Evolutionary conservation across 305 asterid genomes (phyloP), one percentile per base, ranked within the genome.

Genomic region (Fraxinus baroniana): DNA sequence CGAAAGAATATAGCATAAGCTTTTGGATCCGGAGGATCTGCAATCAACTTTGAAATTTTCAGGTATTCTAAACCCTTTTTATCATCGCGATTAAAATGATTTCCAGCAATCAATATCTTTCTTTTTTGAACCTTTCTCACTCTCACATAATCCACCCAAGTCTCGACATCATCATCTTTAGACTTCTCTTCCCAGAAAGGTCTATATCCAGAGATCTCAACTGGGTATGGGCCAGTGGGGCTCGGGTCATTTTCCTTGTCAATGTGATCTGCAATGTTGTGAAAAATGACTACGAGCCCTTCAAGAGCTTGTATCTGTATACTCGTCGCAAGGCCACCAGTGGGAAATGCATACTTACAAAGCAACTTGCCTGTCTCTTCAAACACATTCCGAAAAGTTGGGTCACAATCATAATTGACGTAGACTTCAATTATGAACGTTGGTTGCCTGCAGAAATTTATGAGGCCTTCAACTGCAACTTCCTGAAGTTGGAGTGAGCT

Each of bases 131-230:
- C 90, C 84, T 91, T 95, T 36, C 94, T 88, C 28, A 91, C 80
- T 82, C 99, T 89, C 49, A 94, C 86, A 36, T 79, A 85, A 36
- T 90, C 91, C 6, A 95, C 90, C 99, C 99, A 95, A 0, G 82
- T 77, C 37, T 92, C 94, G 0, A 77, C 13, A 37, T 91, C 88
- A 4, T 74, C 93, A 36, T 88, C 93, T 77, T 78, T 87, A 4
- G 82, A 30, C 39, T 86, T 89, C 84, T 95, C 99, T 79, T 90
- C 99, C 99, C 99, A 94, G 87, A 92, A 93, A 0, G 97, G 97
- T 60, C 84, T 78, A 81, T 91, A 91, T 28, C 87, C 92, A 0
- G 91, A 20, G 10, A 93, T 90, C 87, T 92, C 97, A 8, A 92
- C 92, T 0, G 93, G 97, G 44, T 90, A 94, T 0, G 96, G 93